Evolutionary conservation across 371 early-diverging fungal genomes (phyloP).

Genomic region (Chytridiales sp.): DNA sequence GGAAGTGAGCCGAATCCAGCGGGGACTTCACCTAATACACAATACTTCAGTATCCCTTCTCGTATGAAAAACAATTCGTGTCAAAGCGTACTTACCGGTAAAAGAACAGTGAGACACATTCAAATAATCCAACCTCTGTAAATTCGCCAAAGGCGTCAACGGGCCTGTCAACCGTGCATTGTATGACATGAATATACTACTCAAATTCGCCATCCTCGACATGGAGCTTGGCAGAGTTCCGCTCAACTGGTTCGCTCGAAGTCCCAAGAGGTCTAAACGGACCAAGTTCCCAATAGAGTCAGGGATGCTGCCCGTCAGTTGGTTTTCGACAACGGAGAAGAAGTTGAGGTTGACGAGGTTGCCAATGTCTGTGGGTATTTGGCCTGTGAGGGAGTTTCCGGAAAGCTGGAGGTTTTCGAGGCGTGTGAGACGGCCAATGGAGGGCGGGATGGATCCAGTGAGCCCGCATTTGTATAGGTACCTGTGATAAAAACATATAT

Average conservation of each 20-base stretch:
- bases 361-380: conserved; percentile 8
- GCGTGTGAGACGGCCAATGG: neutral
- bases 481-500: too few species aligned
- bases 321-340: conserved; percentile 1
- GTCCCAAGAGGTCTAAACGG: neutral
- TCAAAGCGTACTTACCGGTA: too few species aligned
- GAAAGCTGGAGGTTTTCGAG: conserved; percentile 4
- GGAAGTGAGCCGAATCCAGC: too few species aligned
- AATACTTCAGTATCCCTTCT: too few species aligned
- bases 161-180: too few species aligned
- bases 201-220: neutral
- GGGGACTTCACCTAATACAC: too few species aligned
- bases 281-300: conserved; percentile 8
- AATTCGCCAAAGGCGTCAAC: too few species aligned
- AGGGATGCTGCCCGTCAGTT: conserved; percentile 1
- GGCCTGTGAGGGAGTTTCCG: conserved; percentile 5
- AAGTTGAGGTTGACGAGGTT: neutral
- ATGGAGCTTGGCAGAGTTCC: conserved; percentile 3
- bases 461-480: neutral
- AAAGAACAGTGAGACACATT: too few species aligned
- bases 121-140: too few species aligned
- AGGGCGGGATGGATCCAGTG: conserved; percentile 2
- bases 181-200: too few species aligned
- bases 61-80: too few species aligned
- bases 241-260: conserved; percentile 2